A percentile compares a stretch with the other conserved stretches of the same genome.
phyloP scores from a whole-genome alignment of 1,284 basidiomycete species.

The Sanghuangporus sanghuang region DNA sequence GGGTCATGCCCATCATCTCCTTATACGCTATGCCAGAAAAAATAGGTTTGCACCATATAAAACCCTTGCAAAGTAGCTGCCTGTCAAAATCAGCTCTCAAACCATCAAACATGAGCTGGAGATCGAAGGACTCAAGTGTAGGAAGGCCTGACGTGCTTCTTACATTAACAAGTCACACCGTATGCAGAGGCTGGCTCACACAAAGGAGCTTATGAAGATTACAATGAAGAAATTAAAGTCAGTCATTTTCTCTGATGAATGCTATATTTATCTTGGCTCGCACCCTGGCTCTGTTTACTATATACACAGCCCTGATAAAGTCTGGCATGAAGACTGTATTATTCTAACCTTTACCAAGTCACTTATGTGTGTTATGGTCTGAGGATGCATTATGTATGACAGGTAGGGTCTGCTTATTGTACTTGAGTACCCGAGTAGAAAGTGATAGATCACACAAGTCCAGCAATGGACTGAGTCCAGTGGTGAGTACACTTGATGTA shows the following conservation, averaged over 20 bases:
- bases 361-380: too few relatives aligned
- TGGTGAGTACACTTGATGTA: too few relatives aligned
- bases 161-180: neutral
- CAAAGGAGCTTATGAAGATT: neutral
- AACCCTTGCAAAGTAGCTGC: neutral
- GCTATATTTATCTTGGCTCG: too few relatives aligned
- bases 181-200: neutral
- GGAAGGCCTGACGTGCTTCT: neutral
- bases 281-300: too few relatives aligned
- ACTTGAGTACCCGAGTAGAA: too few relatives aligned
- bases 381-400: too few relatives aligned
- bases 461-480: too few relatives aligned
- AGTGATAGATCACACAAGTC: too few relatives aligned
- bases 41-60: neutral
- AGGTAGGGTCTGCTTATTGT: too few relatives aligned
- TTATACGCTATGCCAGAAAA: neutral
- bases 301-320: too few relatives aligned
- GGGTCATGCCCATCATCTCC: neutral
- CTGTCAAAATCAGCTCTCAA: neutral
- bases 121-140: neutral
- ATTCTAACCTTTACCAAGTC: too few relatives aligned
- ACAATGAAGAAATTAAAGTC: neutral
- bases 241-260: neutral
- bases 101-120: neutral
- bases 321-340: too few relatives aligned